Evolutionary conservation across 2,329 filamentous ascomycete species (phyloP), one percentile per base, ranked within the genome.

Genomic region (Colletotrichum camelliae): DNA sequence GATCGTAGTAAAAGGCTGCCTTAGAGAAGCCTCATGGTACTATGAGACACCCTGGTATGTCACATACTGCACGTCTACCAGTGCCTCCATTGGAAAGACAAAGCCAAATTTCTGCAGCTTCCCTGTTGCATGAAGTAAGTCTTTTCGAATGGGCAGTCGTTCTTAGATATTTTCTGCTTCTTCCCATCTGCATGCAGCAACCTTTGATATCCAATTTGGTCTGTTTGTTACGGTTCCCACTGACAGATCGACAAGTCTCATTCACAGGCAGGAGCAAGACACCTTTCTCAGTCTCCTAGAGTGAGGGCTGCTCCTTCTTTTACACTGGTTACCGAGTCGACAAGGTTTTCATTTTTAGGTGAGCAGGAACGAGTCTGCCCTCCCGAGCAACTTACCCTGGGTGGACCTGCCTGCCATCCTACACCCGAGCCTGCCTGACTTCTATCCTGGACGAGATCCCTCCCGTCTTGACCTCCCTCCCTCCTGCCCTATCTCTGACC

Each of bases 61-160:
- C 43, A 13, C 6, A 48, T 48, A 48, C 21, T 52, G n/a, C n/a
- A n/a, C 43, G 3, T 2, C 43, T 7, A 10, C 9, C 24, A 48
- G 39, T 52, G 10, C n/a, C 43, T 52, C 10, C 5, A 52, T n/a
- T 24, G 5, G 21, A n/a, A 52, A n/a, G 43, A 21, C 43, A 52
- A 52, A 52, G 43, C n/a, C 43, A 12, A 24, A 21, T 7, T 13
- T 52, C 43, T 2, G n/a, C 43, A 21, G 43, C 43, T 24, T 52
- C 4, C 43, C 43, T 52, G 0, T 3, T 52, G 43, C 43, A 52
- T 52, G 4, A 7, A 21, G 2, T 21, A 21, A 6, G 21, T 52
- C 43, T 0, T 0, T 52, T 21, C 4, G 21, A 52, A 4, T 12
- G 3, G 21, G 0, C 4, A 24, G n/a, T 52, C 43, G 43, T 13